Percentiles rank a stretch among this genome's conserved stretches.
Conservation (phyloP, 2,329 filamentous ascomycete genomes). For the Cordyceps militaris region DNA sequence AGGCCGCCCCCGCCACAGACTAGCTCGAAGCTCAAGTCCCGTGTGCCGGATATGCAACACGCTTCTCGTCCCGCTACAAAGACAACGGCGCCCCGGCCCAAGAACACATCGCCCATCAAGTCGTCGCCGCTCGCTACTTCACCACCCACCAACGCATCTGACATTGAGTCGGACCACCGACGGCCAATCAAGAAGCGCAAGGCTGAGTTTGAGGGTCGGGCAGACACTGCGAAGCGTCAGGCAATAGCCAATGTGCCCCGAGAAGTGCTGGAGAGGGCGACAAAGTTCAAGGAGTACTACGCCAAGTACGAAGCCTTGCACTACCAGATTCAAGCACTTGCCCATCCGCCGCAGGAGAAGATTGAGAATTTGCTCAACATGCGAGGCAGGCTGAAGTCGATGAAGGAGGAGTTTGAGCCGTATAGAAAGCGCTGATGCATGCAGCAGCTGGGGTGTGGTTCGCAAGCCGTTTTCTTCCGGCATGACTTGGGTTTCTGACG, state of each 20-base stretch:
- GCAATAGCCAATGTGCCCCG: conserved; percentile 18
- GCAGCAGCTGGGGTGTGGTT: neutral
- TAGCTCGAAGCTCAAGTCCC: conserved; percentile 23
- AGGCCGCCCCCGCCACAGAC: conserved; percentile 34
- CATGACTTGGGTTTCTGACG: neutral
- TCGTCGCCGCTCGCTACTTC: conserved; percentile 60
- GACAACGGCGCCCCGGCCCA: conserved; percentile 29
- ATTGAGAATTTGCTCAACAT: conserved; percentile 46
- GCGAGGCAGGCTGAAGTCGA: conserved; percentile 44
- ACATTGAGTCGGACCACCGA: conserved; percentile 41
- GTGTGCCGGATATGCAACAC: conserved; percentile 2
- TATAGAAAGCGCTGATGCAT: conserved; percentile 30
- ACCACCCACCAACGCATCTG: conserved; percentile 58
- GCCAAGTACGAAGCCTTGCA: conserved; percentile 51
- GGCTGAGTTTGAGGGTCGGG: conserved; percentile 20
- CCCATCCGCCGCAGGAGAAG: conserved; percentile 45
- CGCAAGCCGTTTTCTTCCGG: too few relatives aligned
- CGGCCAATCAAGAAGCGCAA: conserved; percentile 38
- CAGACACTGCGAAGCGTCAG: conserved; percentile 29
- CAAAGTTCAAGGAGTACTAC: conserved; percentile 50
- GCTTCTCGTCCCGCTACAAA: neutral
- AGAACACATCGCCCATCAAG: conserved; percentile 52
- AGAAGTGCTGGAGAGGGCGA: conserved; percentile 46
- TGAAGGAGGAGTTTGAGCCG: conserved; percentile 57
- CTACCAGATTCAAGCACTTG: conserved; percentile 43